Evolutionary conservation across 129 eudicot genomes (phyloP), one percentile per base, ranked within the genome.

Genomic region (Gnaphalium uliginosum): DNA sequence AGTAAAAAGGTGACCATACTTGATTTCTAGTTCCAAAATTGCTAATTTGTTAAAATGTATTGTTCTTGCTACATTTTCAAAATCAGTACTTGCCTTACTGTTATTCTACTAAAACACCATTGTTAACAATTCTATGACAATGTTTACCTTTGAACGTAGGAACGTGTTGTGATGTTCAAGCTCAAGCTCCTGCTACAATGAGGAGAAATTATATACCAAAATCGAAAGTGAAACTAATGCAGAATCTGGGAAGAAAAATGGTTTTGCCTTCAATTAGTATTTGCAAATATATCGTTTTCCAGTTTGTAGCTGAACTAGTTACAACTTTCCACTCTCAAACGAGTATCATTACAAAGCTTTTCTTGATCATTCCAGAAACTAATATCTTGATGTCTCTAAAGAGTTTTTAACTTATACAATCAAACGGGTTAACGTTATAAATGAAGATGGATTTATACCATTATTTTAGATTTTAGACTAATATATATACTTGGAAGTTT

Each of bases 71-170:
- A 24, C 4, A 27, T 27, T 17, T 21, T 19, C 61, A 19, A 0
- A n/a, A 63, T 8, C 13, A 39, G 46, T 39, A 41, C 10, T 41
- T 21, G 13, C 25, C 3, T 22, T 41, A 14, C n/a, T 46, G 30
- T 39, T 39, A 11, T 39, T 68, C 56, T 23, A 4, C 9, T 4
- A 39, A 68, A 15, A 56, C 37, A n/a, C 8, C 33, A 41, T 25
- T 3, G 6, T 14, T 15, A 4, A 17, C 15, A 48, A 8, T 70
- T 70, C 18, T n/a, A 56, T 9, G 53, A 75, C 25, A n/a, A 65
- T 14, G 2, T 29, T n/a, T 88, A 89, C 96, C 89, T 84, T 84
- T 1, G 84, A 84, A 56, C 96, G 81, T 57, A 89, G 91, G 83
- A 70, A 71, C 13, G 84, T 79, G 67, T 89, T 89, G 75, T 84